Base-by-base conservation (phyloP, 129 eudicot species). In the Erigeron canadensis region DNA sequence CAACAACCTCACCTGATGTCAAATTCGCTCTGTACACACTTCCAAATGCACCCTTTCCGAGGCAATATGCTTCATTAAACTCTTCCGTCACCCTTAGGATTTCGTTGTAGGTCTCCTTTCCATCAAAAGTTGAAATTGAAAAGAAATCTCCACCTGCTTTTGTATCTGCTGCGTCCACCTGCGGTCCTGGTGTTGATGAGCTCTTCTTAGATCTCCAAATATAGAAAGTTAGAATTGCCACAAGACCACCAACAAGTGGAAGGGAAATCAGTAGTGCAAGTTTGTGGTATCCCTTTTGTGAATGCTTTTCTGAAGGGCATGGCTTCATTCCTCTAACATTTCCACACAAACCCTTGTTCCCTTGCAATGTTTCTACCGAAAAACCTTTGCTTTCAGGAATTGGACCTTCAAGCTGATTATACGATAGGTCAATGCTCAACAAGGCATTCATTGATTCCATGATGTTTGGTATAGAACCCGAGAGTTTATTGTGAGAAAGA, bases 321-420 rank as follows among this genome's bases (percentile, higher is more conserved):
- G 10, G 67, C 43, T 48, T 8, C 40, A 82, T 53, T 21, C 82
- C 82, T 6, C 1, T 63, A 45, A 67, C 28, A 22, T 77, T 69
- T 34, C 82, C 81, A 19, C 86, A 77, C 63, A 82, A 68, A 5
- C 38, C 75, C 41, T 72, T 70, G 48, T 82, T 82, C 41, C 78
- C 79, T 65, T 54, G 69, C 46, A 81, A 64, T 28, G 39, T 46
- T 72, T 75, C 39, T n/a, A 72, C 59, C 3, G 82, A 8, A 42
- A 71, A 53, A 61, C 72, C 19, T 40, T 9, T 77, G 73, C 37
- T 67, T 7, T 77, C 22, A 4, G 86, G 86, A 16, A 82, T 13
- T 38, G 58, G 80, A 55, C 86, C 82, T 34, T 45, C 56, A 43
- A 82, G 67, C 10, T 59, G 34, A 19, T 70, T 78, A 12, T 78